phyloP scores from a whole-genome alignment of 345 rosid genomes.

The Lagerstroemia speciosa region DNA sequence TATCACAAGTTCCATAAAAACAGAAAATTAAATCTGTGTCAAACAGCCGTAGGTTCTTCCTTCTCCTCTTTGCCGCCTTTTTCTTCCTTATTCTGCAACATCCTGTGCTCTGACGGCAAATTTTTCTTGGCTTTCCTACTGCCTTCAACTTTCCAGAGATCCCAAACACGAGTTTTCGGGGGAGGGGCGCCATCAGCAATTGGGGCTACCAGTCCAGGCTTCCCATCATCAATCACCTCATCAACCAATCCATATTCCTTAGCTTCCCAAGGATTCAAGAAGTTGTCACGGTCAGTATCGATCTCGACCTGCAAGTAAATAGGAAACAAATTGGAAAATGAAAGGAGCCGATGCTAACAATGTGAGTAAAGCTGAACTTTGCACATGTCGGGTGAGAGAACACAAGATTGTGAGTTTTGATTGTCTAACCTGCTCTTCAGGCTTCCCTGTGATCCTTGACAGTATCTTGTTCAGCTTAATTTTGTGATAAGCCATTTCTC shows the following conservation, averaged over 20 bases:
- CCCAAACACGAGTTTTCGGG: slow-evolving; percentile 61
- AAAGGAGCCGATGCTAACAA: not conserved
- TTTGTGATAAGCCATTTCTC: slow-evolving; percentile 77
- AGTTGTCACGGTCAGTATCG: slow-evolving; percentile 76
- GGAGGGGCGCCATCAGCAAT: slow-evolving; percentile 54
- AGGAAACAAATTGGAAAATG: not conserved
- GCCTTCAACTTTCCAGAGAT: slow-evolving; percentile 65
- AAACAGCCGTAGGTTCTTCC: slow-evolving; percentile 16
- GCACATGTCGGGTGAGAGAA: no score
- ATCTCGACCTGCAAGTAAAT: slow-evolving; percentile 45
- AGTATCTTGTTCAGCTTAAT: slow-evolving; percentile 70
- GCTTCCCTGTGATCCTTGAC: slow-evolving; percentile 72
- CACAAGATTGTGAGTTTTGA: not conserved
- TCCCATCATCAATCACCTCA: slow-evolving; percentile 79
- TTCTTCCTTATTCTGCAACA: slow-evolving; percentile 25
- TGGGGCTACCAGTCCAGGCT: slow-evolving; percentile 90
- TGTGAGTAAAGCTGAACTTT: not conserved
- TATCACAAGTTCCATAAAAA: not conserved
- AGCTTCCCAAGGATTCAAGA: slow-evolving; percentile 93
- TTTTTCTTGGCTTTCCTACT: slow-evolving; percentile 48
- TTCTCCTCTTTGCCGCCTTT: slow-evolving; percentile 12
- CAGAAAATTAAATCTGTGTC: slow-evolving; percentile 1
- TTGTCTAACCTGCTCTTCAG: slow-evolving; percentile 48
- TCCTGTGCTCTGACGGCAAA: slow-evolving; percentile 48
- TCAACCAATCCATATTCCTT: slow-evolving; percentile 86